A percentile compares a stretch with the other conserved stretches of the same genome.
Evolutionary conservation across 768 basidiomycete genomes (phyloP).

Genomic region (Mycena floridula): DNA sequence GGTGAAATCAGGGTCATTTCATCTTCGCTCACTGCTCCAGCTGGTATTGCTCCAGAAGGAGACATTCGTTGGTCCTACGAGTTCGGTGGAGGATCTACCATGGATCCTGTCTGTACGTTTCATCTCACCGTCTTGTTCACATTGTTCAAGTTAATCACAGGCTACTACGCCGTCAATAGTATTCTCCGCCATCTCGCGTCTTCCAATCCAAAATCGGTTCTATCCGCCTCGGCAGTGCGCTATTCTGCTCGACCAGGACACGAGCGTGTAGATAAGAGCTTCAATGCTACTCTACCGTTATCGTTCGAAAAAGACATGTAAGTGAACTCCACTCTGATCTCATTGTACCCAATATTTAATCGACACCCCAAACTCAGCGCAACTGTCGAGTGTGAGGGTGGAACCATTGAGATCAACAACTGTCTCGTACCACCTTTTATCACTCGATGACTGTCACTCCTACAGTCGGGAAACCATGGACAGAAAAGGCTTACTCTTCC

Average conservation of each 20-base stretch:
- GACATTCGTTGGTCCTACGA: constrained; percentile 50
- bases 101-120: constrained; percentile 54
- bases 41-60: constrained; percentile 20
- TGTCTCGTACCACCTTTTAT: constrained; percentile 38
- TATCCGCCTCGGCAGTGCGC: constrained; percentile 25
- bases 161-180: constrained; percentile 43
- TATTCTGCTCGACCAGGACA: constrained; percentile 19
- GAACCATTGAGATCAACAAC: constrained; percentile 34
- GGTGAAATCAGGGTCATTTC: constrained; percentile 43
- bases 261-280: constrained; percentile 27
- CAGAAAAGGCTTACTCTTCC: constrained; percentile 40
- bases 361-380: constrained; percentile 28
- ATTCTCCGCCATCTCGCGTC: constrained; percentile 41
- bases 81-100: constrained; percentile 55
- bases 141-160: constrained; percentile 19
- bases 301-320: constrained; percentile 28
- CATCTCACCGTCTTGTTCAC: not conserved
- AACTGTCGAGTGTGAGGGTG: constrained; percentile 36
- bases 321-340: constrained; percentile 28
- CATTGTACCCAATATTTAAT: constrained; percentile 23
- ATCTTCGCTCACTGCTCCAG: constrained; percentile 31
- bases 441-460: constrained; percentile 42
- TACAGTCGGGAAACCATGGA: constrained; percentile 23
- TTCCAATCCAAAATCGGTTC: constrained; percentile 34
- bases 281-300: constrained; percentile 22